Base-by-base conservation (phyloP, 768 basidiomycete species). In the Rhizopogon rudus region DNA sequence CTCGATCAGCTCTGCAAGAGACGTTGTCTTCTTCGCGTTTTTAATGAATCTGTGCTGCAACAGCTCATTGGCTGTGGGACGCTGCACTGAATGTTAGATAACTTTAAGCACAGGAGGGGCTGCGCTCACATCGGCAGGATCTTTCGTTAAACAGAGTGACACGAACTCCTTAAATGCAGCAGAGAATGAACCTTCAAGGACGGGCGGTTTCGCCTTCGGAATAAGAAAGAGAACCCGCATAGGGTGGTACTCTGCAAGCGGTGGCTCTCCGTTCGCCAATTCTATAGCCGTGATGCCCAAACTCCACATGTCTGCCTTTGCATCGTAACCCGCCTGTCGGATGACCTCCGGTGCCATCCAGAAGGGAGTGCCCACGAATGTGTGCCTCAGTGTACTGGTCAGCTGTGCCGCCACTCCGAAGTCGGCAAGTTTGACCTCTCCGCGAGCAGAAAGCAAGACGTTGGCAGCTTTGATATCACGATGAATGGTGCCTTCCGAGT, bases 271-370 rank as follows among this genome's bases (percentile, higher is more conserved):
- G 63, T 91, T 93, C 2, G 96, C 95, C 87, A 99, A 88, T 76
- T 98, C 96, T 49, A 98, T 97, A 52, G 93, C 94, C 1, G 96
- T 98, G 68, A 99, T 99, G 20, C 96, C 96, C 50, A 98, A 75
- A 67, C 91, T 94, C 96, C 96, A 98, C 78, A 98, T 87, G 69
- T 98, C 96, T 2, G 96, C 96, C 71, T 94, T 93, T 2, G 85
- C 81, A 66, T 98, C 94, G 71, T 98, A 98, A 1, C 95, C 96
- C 6, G 94, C 89, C 70, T 98, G 94, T 35, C 93, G 87, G 63
- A 98, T 98, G 53, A 98, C 96, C 70, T 98, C 96, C 2, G 96
- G 96, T 3, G 96, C 96, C 94, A 96, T 96, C 93, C 93, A 96
- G 67, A 93, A 95, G 2, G 93, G 93, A 3, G 93, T 95, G 29